These are phyloP conservation scores for Penicillium paradoxum DNA, from an alignment of 495 filamentous ascomycete genomes.

Conservation along the genomic window DNA sequence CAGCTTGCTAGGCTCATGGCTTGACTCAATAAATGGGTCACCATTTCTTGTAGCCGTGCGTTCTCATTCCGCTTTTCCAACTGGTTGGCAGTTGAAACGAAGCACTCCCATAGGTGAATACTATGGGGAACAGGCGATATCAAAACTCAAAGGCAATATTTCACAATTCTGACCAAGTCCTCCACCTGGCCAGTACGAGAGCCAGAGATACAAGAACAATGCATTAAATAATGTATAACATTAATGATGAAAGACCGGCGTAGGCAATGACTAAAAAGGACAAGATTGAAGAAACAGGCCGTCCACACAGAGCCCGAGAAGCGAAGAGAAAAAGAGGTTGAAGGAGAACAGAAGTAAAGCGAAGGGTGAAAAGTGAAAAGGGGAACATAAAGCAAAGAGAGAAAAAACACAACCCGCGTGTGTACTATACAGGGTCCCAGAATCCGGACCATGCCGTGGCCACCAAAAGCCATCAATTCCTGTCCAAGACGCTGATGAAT, in stretches of 20 bases:
- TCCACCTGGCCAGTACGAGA: not conserved
- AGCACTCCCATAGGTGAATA: not conserved
- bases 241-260: constrained; percentile 14
- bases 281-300: constrained; percentile 12
- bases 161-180: not conserved
- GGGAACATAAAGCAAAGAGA: constrained; percentile 3
- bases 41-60: too few species aligned
- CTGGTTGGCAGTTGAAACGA: too few species aligned
- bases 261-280: constrained; percentile 7
- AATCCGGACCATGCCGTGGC: constrained; percentile 11
- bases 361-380: constrained; percentile 2
- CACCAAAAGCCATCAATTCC: constrained; percentile 9
- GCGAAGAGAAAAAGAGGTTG: constrained; percentile 7
- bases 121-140: not conserved
- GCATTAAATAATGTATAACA: constrained; percentile 30
- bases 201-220: constrained; percentile 17
- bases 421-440: constrained; percentile 23
- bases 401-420: constrained; percentile 20
- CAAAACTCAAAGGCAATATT: not conserved
- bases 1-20: too few species aligned
- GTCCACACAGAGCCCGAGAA: not conserved
- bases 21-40: too few species aligned
- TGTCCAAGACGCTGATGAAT: constrained; percentile 19
- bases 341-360: constrained; percentile 7
- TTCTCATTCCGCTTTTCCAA: too few species aligned